Evolutionary conservation across 768 basidiomycete species (phyloP), one percentile per base, ranked within the genome.

Genomic region (Suillus subluteus): DNA sequence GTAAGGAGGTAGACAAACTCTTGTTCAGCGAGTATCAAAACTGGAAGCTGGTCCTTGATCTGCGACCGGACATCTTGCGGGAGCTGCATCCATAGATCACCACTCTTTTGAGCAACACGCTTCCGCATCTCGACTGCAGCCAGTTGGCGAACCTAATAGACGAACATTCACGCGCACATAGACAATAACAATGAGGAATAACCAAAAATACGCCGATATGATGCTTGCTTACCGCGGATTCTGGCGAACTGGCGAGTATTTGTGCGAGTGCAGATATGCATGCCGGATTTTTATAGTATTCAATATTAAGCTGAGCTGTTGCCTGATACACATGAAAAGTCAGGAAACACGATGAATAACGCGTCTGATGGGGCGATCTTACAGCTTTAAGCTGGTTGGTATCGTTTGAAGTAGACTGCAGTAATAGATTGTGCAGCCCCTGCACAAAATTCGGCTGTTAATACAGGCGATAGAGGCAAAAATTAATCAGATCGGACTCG

Each of bases 61-160:
- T 91, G 85, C 69, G 89, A 84, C 50, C 97, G 90, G 67, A 90
- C 82, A 44, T 83, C 81, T 75, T 86, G 85, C 43, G 87, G 79
- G 37, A 94, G 84, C 65, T 86, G 82, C 23, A 87, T 82, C 98
- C 98, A 99, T 40, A 96, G 79, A 75, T 86, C 87, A 61, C 91
- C 92, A 70, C 91, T 92, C 72, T 90, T 90, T 75, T 88, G 86
- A 35, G 84, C 77, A 67, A 98, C 87, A 66, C 97, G 92, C 84
- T 99, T 99, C 72, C 97, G 87, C 76, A 98, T 84, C 80, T 99
- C 98, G 64, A 98, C 96, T 9, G 96, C 96, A 58, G 96, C 94
- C 26, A 99, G 86, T 88, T 99, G 98, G 68, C 96, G 93, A 69
- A 98, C 89, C 96, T 99, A 74, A 62, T 32, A 15, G 1, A 61